phyloP scores from a whole-genome alignment of 2,329 filamentous ascomycete genomes.

The Pestalotiopsis sp. region DNA sequence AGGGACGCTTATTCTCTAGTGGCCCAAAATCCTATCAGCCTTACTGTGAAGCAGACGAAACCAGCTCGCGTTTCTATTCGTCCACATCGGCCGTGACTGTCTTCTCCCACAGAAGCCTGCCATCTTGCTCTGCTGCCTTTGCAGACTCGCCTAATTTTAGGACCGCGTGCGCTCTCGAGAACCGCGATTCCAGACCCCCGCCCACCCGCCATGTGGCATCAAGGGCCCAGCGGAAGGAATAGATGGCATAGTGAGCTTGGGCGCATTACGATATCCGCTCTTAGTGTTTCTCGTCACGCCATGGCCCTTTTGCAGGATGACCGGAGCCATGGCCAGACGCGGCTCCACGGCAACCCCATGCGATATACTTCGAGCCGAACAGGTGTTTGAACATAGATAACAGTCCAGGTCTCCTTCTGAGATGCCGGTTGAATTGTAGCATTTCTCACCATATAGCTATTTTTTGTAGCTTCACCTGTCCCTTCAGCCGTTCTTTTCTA shows the following conservation, averaged over 20 bases:
- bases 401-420: background rate
- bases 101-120: background rate
- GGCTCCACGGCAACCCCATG: background rate
- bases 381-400: slow-evolving; percentile 1
- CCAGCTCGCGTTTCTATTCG: background rate
- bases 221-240: background rate
- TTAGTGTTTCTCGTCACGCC: slow-evolving; percentile 2
- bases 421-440: background rate
- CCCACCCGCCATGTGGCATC: background rate
- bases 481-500: background rate
- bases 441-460: background rate
- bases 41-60: background rate
- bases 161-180: background rate
- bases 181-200: background rate
- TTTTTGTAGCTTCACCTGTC: background rate
- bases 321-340: background rate
- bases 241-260: slow-evolving; percentile 4
- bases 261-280: background rate
- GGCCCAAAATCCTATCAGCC: background rate
- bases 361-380: background rate
- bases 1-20: background rate
- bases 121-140: background rate
- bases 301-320: background rate
- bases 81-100: background rate
- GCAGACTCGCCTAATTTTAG: slow-evolving; percentile 1